Conservation (phyloP, 2,329 filamentous ascomycete species). For the Trichoderma harzianum region DNA sequence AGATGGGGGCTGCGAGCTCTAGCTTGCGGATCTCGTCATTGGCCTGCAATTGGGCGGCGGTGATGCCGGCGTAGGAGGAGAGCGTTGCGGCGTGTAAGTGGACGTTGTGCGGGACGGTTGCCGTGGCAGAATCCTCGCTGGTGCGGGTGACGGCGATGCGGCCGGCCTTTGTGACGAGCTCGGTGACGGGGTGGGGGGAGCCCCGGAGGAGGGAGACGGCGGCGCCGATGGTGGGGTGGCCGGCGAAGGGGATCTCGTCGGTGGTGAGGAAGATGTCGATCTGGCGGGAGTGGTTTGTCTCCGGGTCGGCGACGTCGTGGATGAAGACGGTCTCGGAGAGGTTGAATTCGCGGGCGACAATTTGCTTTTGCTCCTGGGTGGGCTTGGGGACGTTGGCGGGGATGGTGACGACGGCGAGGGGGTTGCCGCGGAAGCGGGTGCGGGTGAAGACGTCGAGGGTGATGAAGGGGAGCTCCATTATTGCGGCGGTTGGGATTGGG, state of each 20-base stretch:
- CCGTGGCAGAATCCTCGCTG: conserved; percentile 49
- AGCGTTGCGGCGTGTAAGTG: conserved; percentile 54
- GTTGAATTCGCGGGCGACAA: conserved; percentile 61
- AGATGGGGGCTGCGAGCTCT: conserved; percentile 45
- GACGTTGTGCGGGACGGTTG: conserved; percentile 64
- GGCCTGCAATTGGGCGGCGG: conserved; percentile 28
- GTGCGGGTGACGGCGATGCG: conserved; percentile 45
- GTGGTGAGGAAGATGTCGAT: conserved; percentile 59
- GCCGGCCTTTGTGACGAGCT: conserved; percentile 55
- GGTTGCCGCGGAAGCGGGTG: conserved; percentile 53
- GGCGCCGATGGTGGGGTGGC: conserved; percentile 59
- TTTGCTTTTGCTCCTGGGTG: conserved; percentile 52
- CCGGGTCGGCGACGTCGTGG: conserved; percentile 42
- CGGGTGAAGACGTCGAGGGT: conserved; percentile 59
- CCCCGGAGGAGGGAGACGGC: conserved; percentile 46
- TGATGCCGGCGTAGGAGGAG: conserved; percentile 27
- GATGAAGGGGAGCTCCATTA: conserved; percentile 45
- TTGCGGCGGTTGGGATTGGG: conserved; percentile 18
- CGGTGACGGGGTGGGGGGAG: conserved; percentile 29
- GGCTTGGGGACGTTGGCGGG: conserved; percentile 40
- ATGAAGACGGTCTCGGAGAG: conserved; percentile 63
- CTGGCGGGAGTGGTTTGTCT: conserved; percentile 33
- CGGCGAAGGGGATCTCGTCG: conserved; percentile 58
- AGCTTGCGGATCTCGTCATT: conserved; percentile 32
- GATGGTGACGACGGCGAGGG: conserved; percentile 57